Conservation (phyloP, 305 asterid genomes). For the Fraxinus sp. region DNA sequence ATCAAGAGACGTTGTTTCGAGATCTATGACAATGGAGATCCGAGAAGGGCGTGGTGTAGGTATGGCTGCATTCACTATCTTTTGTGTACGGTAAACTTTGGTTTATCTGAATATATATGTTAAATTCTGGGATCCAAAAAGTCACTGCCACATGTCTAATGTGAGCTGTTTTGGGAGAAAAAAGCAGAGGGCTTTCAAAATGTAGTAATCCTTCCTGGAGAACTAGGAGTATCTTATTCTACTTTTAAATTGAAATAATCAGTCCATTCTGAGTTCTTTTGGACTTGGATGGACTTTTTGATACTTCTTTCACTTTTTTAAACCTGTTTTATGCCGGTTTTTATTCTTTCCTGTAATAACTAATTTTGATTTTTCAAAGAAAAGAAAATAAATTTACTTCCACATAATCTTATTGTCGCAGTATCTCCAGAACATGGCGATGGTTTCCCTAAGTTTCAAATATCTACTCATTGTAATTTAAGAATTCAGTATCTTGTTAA, state of each 20-base stretch:
- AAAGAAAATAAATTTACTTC: not conserved
- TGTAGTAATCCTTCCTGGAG: not conserved
- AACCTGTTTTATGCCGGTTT: not conserved
- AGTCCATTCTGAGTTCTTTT: not conserved
- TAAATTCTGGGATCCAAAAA: not conserved
- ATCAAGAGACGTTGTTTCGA: constrained; percentile 96
- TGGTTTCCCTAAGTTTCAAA: not conserved
- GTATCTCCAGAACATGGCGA: not conserved
- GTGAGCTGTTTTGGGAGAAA: not conserved
- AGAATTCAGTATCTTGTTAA: not conserved
- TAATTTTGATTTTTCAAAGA: not conserved
- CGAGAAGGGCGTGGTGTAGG: constrained; percentile 99
- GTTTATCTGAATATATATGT: constrained; percentile 1
- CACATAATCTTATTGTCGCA: not conserved
- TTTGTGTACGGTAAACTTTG: not conserved
- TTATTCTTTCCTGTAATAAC: not conserved
- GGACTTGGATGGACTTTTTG: not conserved
- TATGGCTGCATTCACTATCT: constrained; percentile 30
- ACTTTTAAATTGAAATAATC: not conserved
- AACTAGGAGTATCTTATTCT: not conserved
- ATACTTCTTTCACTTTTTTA: not conserved
- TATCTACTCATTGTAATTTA: not conserved
- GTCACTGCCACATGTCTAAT: not conserved
- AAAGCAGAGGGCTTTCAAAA: not conserved
- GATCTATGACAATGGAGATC: constrained; percentile 99